Percentiles rank a stretch among this genome's conserved stretches.
Evolutionary conservation across 2,329 filamentous ascomycete genomes (phyloP).

Genomic region (Penicillium sp.): DNA sequence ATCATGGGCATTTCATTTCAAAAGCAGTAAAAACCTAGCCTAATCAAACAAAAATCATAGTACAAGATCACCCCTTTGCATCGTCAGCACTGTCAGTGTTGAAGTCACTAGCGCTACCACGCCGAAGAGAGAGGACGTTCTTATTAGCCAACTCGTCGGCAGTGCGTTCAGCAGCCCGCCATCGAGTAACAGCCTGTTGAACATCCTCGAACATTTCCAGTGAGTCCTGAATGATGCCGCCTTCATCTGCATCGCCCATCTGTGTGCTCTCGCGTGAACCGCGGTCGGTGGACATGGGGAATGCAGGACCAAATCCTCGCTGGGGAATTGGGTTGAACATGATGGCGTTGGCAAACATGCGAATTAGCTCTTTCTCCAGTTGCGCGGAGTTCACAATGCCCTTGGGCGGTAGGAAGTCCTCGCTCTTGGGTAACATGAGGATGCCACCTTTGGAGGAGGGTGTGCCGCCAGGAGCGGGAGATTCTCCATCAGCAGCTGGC

Average conservation of each 20-base stretch:
- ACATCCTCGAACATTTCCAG: conserved; percentile 86
- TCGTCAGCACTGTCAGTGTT: conserved; percentile 39
- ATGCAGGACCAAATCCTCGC: conserved; percentile 63
- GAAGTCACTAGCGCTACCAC: conserved; percentile 38
- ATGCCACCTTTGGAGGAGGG: conserved; percentile 42
- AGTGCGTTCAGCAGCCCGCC: conserved; percentile 65
- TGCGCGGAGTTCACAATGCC: conserved; percentile 92
- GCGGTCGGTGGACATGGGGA: conserved; percentile 49
- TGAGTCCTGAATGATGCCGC: conserved; percentile 82
- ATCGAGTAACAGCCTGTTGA: conserved; percentile 70
- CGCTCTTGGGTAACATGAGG: conserved; percentile 53
- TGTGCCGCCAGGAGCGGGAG: conserved; percentile 35
- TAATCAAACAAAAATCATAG: conserved; percentile 22
- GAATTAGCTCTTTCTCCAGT: conserved; percentile 85
- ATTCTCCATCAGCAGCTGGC: conserved; percentile 58
- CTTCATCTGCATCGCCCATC: conserved; percentile 69
- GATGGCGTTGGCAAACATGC: conserved; percentile 96
- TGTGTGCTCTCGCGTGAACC: conserved; percentile 41
- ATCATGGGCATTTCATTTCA: conserved; percentile 10
- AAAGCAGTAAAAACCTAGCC: conserved; percentile 4
- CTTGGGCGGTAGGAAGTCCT: conserved; percentile 77
- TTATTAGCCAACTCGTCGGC: conserved; percentile 40
- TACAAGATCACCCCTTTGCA: conserved; percentile 29
- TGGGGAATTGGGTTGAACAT: conserved; percentile 93
- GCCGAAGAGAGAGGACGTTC: conserved; percentile 36